Evolutionary conservation across 306 rosid species (phyloP).

Genomic region (Pterocarpus macrocarpus): DNA sequence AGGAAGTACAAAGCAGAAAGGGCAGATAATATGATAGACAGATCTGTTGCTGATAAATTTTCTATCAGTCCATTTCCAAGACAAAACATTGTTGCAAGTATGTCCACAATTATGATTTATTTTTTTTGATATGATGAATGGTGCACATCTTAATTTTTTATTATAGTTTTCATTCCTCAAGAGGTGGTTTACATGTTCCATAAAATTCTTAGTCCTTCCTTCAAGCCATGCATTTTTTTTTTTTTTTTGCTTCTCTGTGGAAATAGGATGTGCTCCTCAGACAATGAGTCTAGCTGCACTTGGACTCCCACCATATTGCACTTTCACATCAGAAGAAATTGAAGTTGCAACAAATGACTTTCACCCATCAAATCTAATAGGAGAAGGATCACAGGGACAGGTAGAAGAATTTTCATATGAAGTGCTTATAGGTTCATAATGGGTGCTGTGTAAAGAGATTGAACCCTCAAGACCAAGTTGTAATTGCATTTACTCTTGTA

Average conservation of each 20-base stretch:
- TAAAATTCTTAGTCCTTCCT: conserved; percentile 12
- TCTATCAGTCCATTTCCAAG: conserved; percentile 49
- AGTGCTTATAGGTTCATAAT: conserved; percentile 9
- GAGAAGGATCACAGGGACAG: conserved; percentile 73
- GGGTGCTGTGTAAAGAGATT: not conserved
- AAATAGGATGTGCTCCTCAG: conserved; percentile 67
- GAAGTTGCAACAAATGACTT: conserved; percentile 84
- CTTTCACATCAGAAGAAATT: conserved; percentile 80
- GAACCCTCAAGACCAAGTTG: conserved; percentile 22
- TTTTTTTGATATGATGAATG: not conserved
- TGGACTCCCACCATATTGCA: conserved; percentile 70
- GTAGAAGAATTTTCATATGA: conserved; percentile 48
- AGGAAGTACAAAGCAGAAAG: conserved; percentile 53
- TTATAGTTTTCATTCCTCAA: conserved; percentile 16
- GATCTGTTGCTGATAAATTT: conserved; percentile 52
- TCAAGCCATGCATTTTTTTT: conserved; percentile 10
- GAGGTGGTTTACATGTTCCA: conserved; percentile 41
- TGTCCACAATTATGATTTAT: conserved; percentile 31
- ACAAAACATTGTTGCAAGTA: conserved; percentile 64
- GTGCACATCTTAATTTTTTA: not conserved
- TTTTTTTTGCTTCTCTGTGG: not conserved
- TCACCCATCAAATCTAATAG: conserved; percentile 62
- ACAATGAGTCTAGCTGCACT: conserved; percentile 57
- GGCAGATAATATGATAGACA: conserved; percentile 33
- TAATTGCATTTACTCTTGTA: conserved; percentile 24